Evolutionary conservation across 177 flowering plant genomes (phyloP), one percentile per base, ranked within the genome.

Genomic region (Telopea speciosissima): DNA sequence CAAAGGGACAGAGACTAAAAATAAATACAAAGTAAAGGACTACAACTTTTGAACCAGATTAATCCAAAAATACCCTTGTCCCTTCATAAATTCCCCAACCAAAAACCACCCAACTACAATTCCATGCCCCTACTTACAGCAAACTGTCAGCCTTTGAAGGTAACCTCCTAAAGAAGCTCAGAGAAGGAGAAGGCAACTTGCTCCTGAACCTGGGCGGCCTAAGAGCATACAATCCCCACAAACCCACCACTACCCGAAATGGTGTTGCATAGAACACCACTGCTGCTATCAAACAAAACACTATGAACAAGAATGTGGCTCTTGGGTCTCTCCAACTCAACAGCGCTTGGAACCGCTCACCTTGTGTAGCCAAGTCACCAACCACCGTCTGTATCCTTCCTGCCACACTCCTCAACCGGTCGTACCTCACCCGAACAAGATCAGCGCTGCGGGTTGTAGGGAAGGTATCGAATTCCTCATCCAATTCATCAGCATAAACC

Each of bases 391-490:
- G 79, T 25, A 79, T 72, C 36, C 79, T 74, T 58, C 79, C 59
- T 3, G 93, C 96, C 67, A 94, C 85, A 60, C 86, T 90, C 70
- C 98, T 81, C 9, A 92, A 68, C 45, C 98, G 78, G 60, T 94
- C 98, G 40, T 90, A 94, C 84, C 98, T 85, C 80, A 79, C 69
- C 11, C 90, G 75, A 1, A 94, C 87, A 0, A 92, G 54, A 17
- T 88, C 95, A 2, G 85, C 59, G 68, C 79, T 75, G 26, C 82
- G 77, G 8, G 85, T 59, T 8, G 96, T 82, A 1, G 98, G 98
- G 70, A 89, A 90, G 6, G 89, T 78, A 67, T 94, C 98, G 24
- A 93, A 93, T 54, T 91, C 98, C 75, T 92, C 98, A 65, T 94
- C 97, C 22, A 92, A 84, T 74, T 90, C 98, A 58, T 92, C 98